Percentiles rank a stretch among this genome's conserved stretches.
These are phyloP conservation scores for Leccinum variicolor DNA, from an alignment of 768 basidiomycete genomes.

Conservation along the genomic window DNA sequence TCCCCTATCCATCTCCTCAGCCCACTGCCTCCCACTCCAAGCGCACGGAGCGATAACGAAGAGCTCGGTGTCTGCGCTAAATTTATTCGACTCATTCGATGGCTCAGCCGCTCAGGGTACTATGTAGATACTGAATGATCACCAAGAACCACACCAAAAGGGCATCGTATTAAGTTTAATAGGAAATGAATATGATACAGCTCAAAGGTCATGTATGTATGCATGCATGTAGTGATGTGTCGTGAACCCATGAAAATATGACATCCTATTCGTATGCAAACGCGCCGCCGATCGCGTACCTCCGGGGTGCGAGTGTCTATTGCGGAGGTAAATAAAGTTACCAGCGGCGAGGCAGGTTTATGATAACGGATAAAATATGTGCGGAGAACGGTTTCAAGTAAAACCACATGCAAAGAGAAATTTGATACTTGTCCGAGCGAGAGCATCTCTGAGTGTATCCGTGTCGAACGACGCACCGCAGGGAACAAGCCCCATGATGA, in stretches of 20 bases:
- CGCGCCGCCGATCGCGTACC: not conserved
- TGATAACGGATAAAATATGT: slow-evolving; percentile 24
- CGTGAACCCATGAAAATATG: not conserved
- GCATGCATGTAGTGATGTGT: not conserved
- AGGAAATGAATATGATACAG: not conserved
- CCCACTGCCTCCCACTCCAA: too few species aligned
- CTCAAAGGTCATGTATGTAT: not conserved
- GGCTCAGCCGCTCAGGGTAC: too few species aligned
- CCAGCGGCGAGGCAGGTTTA: slow-evolving; percentile 2
- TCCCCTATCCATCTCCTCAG: too few species aligned
- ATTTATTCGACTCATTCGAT: not conserved
- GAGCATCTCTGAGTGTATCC: too few species aligned
- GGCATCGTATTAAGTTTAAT: not conserved
- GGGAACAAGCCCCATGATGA: slow-evolving; percentile 9
- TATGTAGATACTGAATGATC: too few species aligned
- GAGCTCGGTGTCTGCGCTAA: not conserved
- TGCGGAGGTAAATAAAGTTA: slow-evolving; percentile 15
- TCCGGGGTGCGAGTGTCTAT: slow-evolving; percentile 4
- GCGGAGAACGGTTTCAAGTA: not conserved
- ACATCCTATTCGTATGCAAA: not conserved
- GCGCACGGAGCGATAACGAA: too few species aligned
- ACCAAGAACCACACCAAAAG: not conserved
- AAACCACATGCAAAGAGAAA: not conserved
- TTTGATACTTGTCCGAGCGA: too few species aligned
- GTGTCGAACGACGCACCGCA: not conserved